These are phyloP conservation scores for Pseudocercospora pini-densiflorae DNA, from an alignment of 2,329 filamentous ascomycete genomes.

Conservation along the genomic window DNA sequence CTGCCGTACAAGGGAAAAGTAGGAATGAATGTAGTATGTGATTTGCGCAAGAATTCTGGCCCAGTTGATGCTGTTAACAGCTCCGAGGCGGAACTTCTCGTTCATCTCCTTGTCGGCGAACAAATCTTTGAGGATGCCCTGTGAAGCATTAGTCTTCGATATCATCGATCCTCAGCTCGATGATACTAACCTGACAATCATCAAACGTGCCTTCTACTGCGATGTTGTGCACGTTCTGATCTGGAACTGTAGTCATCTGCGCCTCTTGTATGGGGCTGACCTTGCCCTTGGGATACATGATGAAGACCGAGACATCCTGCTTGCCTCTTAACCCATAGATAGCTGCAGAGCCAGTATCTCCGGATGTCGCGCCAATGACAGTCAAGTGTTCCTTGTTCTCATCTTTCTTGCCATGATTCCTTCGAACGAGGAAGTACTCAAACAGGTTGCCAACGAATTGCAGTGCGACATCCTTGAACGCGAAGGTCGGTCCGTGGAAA, in stretches of 20 bases:
- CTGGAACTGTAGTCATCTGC: conserved; percentile 94
- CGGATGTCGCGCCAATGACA: conserved; percentile 84
- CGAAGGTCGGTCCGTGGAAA: conserved; percentile 94
- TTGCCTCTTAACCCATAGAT: conserved; percentile 95
- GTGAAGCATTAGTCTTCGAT: conserved; percentile 9
- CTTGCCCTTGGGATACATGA: conserved; percentile 88
- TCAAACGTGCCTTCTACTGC: conserved; percentile 91
- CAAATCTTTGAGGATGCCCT: conserved; percentile 91
- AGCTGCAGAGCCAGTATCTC: conserved; percentile 89
- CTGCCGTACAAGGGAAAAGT: conserved; percentile 75
- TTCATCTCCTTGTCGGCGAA: conserved; percentile 88
- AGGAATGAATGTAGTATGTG: conserved; percentile 94
- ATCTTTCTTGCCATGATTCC: conserved; percentile 68
- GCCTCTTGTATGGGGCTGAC: conserved; percentile 92
- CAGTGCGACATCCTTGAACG: conserved; percentile 93
- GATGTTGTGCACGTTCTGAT: conserved; percentile 91
- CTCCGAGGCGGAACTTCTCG: conserved; percentile 78
- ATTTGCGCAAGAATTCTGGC: conserved; percentile 95
- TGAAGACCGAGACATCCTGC: conserved; percentile 96
- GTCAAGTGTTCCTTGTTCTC: conserved; percentile 77
- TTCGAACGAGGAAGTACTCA: conserved; percentile 79
- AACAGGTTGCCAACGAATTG: conserved; percentile 97
- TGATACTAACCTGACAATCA: conserved; percentile 76
- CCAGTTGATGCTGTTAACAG: conserved; percentile 98
- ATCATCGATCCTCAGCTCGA: background rate